phyloP scores from a whole-genome alignment of 23 red algal genomes.

The Pyropia yezoensis region DNA sequence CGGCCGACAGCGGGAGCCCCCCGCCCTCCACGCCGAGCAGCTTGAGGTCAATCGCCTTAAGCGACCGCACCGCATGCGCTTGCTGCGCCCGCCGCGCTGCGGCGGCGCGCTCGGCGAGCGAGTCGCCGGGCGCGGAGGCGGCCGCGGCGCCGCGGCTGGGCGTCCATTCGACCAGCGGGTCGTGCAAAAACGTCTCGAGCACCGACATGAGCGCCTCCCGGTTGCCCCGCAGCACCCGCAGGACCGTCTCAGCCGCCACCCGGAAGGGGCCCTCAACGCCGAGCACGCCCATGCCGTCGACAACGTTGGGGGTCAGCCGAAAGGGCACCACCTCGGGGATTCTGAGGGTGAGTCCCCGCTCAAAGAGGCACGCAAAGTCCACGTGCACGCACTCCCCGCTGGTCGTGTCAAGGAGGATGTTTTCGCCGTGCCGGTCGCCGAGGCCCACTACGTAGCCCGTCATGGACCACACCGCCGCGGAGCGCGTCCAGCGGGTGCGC shows the following conservation, averaged over 20 bases:
- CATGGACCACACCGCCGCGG: slow-evolving; percentile 91
- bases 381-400: slow-evolving; percentile 92
- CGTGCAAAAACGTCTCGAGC: slow-evolving; percentile 80
- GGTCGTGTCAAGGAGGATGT: slow-evolving; percentile 73
- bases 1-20: slow-evolving; percentile 54
- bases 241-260: slow-evolving; percentile 33
- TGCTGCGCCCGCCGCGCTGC: slow-evolving; percentile 8
- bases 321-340: slow-evolving; percentile 97
- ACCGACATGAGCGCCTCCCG: slow-evolving; percentile 55
- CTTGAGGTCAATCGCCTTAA: slow-evolving; percentile 48
- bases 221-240: slow-evolving; percentile 51
- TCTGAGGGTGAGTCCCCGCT: slow-evolving; percentile 76
- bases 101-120: neutral
- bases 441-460: slow-evolving; percentile 85
- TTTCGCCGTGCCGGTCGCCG: slow-evolving; percentile 96
- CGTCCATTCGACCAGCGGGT: slow-evolving; percentile 95
- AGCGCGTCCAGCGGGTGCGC: slow-evolving; percentile 59
- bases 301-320: slow-evolving; percentile 90
- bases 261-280: slow-evolving; percentile 73
- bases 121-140: neutral
- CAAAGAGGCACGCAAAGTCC: slow-evolving; percentile 98
- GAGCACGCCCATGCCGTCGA: slow-evolving; percentile 79
- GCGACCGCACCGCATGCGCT: slow-evolving; percentile 17
- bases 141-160: neutral
- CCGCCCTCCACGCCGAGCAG: slow-evolving; percentile 46